phyloP scores from a whole-genome alignment of 2,329 filamentous ascomycete species.

The Cladosporium sp. region DNA sequence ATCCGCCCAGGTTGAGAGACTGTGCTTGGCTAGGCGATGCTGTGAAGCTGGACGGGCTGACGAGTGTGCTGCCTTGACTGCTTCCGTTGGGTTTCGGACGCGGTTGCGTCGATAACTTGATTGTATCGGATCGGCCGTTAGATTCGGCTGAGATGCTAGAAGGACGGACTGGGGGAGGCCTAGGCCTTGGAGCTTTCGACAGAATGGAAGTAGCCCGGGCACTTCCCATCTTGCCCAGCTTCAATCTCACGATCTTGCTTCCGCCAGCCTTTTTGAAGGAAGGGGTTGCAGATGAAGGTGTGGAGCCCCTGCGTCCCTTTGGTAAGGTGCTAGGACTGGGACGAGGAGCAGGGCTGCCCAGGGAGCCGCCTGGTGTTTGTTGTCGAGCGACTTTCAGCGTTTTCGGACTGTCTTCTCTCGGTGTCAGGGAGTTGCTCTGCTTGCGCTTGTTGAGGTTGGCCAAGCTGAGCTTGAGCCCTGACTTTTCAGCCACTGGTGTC shows the following conservation, averaged over 20 bases:
- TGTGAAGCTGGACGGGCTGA: slow-evolving; percentile 15
- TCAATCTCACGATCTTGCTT: slow-evolving; percentile 8
- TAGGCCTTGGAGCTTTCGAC: slow-evolving; percentile 1
- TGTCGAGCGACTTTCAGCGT: slow-evolving; percentile 20
- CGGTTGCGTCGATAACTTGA: background rate
- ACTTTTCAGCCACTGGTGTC: slow-evolving; percentile 20
- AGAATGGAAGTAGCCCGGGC: slow-evolving; percentile 1
- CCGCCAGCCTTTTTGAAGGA: slow-evolving; percentile 1
- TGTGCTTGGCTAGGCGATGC: slow-evolving; percentile 15
- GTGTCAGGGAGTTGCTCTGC: slow-evolving; percentile 18
- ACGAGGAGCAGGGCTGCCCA: slow-evolving; percentile 1
- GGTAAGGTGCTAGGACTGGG: background rate
- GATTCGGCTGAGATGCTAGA: background rate
- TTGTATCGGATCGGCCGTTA: too few relatives aligned
- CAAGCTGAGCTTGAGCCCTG: slow-evolving; percentile 26
- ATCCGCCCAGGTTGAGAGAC: slow-evolving; percentile 25
- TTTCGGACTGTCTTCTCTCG: slow-evolving; percentile 25
- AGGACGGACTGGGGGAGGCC: background rate
- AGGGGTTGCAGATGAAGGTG: slow-evolving; percentile 1
- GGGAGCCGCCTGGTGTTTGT: slow-evolving; percentile 9
- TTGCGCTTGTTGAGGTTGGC: slow-evolving; percentile 23
- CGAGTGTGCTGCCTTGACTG: slow-evolving; percentile 6
- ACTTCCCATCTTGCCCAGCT: slow-evolving; percentile 4
- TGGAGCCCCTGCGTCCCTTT: slow-evolving; percentile 5
- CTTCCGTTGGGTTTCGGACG: slow-evolving; percentile 11